These are phyloP conservation scores for Ceratobasidium sp. DNA, from an alignment of 1,284 basidiomycete genomes.

Conservation along the genomic window DNA sequence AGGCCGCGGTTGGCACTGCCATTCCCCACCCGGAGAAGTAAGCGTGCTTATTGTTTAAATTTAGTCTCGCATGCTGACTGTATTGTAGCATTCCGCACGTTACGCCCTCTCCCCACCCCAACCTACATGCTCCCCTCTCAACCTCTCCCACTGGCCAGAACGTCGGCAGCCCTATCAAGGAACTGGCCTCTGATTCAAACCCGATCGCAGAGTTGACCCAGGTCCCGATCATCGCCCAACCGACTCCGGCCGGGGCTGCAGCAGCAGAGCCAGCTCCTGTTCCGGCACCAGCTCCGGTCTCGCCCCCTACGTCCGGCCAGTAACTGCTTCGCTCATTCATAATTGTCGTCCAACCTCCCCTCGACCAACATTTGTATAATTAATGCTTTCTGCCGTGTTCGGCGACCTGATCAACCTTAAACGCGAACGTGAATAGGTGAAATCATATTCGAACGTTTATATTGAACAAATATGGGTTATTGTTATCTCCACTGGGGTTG, in stretches of 20 bases:
- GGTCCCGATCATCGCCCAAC: constrained; percentile 17
- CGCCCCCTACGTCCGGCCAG: background rate
- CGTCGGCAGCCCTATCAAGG: constrained; percentile 23
- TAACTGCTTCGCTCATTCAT: constrained; percentile 14
- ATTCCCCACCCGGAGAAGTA: constrained; percentile 96
- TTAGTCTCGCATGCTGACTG: background rate
- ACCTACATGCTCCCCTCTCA: constrained; percentile 19
- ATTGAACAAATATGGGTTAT: constrained; percentile 28
- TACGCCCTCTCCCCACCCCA: constrained; percentile 17
- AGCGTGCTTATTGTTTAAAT: constrained; percentile 47
- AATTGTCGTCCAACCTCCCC: background rate
- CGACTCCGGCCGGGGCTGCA: background rate
- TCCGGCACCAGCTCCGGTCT: background rate
- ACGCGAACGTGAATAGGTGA: constrained; percentile 6
- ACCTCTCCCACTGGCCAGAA: constrained; percentile 27
- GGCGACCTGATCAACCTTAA: background rate
- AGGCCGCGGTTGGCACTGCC: constrained; percentile 87
- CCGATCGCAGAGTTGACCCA: background rate
- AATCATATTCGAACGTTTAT: constrained; percentile 2
- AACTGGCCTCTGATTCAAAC: constrained; percentile 7
- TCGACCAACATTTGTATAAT: constrained; percentile 29
- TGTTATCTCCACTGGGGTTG: constrained; percentile 10
- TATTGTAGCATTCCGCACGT: constrained; percentile 22
- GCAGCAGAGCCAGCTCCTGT: background rate
- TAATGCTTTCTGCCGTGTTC: constrained; percentile 15